Base-by-base conservation (phyloP, 345 rosid species). In the Psidium guajava region DNA sequence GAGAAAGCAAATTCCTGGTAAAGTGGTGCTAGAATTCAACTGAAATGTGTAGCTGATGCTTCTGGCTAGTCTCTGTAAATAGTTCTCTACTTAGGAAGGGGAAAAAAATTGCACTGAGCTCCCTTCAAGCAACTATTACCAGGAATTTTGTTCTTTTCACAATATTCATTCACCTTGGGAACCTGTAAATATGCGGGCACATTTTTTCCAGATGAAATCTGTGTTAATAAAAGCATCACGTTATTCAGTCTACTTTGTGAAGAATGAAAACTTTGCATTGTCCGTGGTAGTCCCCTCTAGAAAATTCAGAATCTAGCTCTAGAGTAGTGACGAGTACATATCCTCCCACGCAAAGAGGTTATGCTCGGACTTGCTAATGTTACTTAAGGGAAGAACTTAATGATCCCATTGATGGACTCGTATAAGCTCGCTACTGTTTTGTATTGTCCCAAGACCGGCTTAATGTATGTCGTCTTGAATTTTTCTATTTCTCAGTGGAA, bases 1-100 rank as follows among this genome's bases (percentile, higher is more conserved):
- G 85, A 93, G 87, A 85, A 91, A 90, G 85, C 83, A 84, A 83
- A 88, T 94, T 85, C 90, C 92, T 1, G 99, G 98, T 89, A 97
- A 97, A 91, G 96, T 97, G 85, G 96, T 97, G 84, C 89, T 97
- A 77, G 96, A 93, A 91, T 83, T 97, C 54, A 95, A 94, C 85
- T 91, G 86, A 92, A 86, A 47, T 59, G 55, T 52, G 42, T 28
- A 86, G 73, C 25, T 44, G 14, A 47, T n/a, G 50, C 27, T 20
- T 84, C 40, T 40, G 32, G 13, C 47, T 10, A 51, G 16, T 44
- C 53, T 80, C 83, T 55, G 82, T 77, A 54, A 74, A 56, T 77
- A 32, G n/a, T 52, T 25, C 80, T 69, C 25, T 18, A 36, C 47
- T 54, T 20, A 7, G 57, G 9, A 54, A 54, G 24, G 40, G 81